Base-by-base conservation (phyloP, 2,329 filamentous ascomycete genomes). In the Verticillium dahliae region DNA sequence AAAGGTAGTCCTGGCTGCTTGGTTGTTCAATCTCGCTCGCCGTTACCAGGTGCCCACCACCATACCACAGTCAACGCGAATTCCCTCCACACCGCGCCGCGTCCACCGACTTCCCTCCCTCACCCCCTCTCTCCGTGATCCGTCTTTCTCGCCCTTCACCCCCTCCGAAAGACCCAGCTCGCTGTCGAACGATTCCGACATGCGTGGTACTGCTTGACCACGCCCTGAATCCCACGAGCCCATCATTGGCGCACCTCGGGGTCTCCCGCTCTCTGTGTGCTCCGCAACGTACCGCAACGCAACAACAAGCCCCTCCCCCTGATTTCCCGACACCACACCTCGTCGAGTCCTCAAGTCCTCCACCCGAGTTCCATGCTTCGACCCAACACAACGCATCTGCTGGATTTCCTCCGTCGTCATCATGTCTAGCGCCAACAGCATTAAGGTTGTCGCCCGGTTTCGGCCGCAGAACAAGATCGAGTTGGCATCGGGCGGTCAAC, bases 401-500 rank as follows among this genome's bases (percentile, higher is more conserved):
- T 59, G 55, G 57, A 60, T 65, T 61, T 62, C 58, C 45, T 63
- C 45, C 66, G 67, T 65, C 70, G 70, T 69, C 78, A 77, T 69
- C 74, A 84, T 83, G 81, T 85, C 83, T 74, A 78, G 80, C 76
- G 79, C 80, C 70, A 86, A 87, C 73, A 87, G 81, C 72, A 89
- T 90, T 81, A 89, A 85, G 91, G 95, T 99, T 75, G 93, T 99
- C 76, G 94, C 94, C 81, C 91, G 95, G 72, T 99, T 99, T 80
- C 88, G 95, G 74, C 95, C 95, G 70, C 94, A 97, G 80, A 99
- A 99, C 83, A 92, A 91, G 80, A 79, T 95, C 76, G 95, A 99
- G 81, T 83, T 96, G 73, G 88, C 89, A 64, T 93, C 90, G 72
- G 92, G 92, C 75, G 94, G 94, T 76, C 89, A 95, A 78, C 90